These are phyloP conservation scores for Fusarium sp. DNA, from an alignment of 2,329 filamentous ascomycete species.

Conservation along the genomic window DNA sequence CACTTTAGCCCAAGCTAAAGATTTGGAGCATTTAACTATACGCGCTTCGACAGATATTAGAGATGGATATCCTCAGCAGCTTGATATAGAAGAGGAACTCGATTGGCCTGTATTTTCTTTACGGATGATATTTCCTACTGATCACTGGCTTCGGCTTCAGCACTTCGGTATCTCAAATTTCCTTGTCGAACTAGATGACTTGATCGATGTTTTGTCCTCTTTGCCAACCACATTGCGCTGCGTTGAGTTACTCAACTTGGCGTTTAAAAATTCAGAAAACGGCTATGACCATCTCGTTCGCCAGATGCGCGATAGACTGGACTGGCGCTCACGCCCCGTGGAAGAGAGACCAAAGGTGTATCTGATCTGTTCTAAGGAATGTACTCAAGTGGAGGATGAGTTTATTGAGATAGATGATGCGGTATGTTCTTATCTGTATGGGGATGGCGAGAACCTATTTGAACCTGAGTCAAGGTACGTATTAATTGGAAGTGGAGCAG, in stretches of 20 bases:
- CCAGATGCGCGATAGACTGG: neutral
- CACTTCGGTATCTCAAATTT: neutral
- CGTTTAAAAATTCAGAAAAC: neutral
- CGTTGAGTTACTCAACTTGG: neutral
- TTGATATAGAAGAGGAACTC: neutral
- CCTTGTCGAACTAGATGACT: neutral
- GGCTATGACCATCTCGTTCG: neutral
- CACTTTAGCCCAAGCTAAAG: neutral
- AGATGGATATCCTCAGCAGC: rapidly evolving
- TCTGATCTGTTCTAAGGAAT: neutral
- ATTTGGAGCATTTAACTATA: neutral
- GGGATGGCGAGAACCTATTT: neutral
- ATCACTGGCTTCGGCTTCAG: neutral
- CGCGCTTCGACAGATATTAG: rapidly evolving
- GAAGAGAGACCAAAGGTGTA: neutral
- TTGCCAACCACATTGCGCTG: neutral
- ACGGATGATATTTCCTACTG: neutral
- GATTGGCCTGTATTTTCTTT: neutral
- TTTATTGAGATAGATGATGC: neutral
- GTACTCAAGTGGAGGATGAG: rapidly evolving
- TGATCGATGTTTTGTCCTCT: neutral
- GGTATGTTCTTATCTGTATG: neutral
- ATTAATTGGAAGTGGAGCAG: neutral
- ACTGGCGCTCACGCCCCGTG: neutral
- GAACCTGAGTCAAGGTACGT: neutral